Conservation (phyloP, 2,329 filamentous ascomycete genomes). For the Pestalotiopsis sp. region DNA sequence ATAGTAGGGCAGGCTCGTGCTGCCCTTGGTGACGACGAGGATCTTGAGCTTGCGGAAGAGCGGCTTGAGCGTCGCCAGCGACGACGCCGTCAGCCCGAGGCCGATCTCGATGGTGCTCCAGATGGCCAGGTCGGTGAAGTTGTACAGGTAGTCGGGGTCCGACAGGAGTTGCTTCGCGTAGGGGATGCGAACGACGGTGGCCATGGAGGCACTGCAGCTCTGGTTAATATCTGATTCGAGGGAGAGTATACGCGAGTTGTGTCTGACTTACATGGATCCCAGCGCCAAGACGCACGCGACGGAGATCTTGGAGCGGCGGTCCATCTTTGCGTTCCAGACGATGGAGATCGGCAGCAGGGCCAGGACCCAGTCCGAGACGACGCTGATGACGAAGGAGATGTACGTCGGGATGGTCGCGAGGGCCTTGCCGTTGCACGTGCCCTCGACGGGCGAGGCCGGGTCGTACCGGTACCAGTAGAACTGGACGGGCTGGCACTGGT, state of each 20-base stretch:
- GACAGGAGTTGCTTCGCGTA: slow-evolving; percentile 15
- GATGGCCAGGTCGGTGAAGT: slow-evolving; percentile 16
- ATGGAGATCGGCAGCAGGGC: slow-evolving; percentile 14
- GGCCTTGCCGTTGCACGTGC: slow-evolving; percentile 7
- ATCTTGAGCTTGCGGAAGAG: slow-evolving; percentile 14
- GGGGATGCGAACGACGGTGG: slow-evolving; percentile 15
- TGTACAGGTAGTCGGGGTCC: slow-evolving; percentile 15
- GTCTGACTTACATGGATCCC: slow-evolving; percentile 17
- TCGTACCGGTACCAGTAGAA: slow-evolving; percentile 17
- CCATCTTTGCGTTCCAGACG: slow-evolving; percentile 15
- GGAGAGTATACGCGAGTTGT: not conserved
- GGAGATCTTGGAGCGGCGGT: slow-evolving; percentile 13
- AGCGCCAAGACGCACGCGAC: slow-evolving; percentile 13
- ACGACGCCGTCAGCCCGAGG: slow-evolving; percentile 12
- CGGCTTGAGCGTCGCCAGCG: slow-evolving; percentile 15
- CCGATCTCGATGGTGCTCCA: slow-evolving; percentile 16
- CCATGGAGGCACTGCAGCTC: slow-evolving; percentile 12
- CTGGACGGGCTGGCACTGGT: slow-evolving; percentile 14
- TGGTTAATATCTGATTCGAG: not conserved
- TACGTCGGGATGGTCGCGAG: slow-evolving; percentile 7
- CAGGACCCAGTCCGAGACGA: slow-evolving; percentile 11
- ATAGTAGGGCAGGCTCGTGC: not conserved
- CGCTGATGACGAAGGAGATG: slow-evolving; percentile 11
- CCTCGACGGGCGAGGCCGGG: not conserved
- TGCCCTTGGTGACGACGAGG: not conserved